Evolutionary conservation across 2,329 filamentous ascomycete species (phyloP).

Genomic region (Emmonsia crescens): DNA sequence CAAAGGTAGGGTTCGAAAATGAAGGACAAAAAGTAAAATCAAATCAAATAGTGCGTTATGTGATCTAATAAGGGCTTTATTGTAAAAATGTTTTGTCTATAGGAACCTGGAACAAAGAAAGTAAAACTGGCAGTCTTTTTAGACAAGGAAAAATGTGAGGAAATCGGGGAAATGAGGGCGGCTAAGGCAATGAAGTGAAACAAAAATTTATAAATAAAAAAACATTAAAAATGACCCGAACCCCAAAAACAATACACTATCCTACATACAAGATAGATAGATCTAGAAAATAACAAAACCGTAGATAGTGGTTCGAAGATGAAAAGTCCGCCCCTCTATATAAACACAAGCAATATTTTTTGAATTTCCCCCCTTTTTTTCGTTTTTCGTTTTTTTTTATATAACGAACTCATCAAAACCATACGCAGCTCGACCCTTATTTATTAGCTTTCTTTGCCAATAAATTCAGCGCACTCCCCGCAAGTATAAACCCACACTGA

Average conservation of each 20-base stretch:
- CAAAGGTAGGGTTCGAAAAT: too few relatives aligned
- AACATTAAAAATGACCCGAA: not conserved
- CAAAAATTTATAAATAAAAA: not conserved
- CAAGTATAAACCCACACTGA: slow-evolving; percentile 84
- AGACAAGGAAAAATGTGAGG: not conserved
- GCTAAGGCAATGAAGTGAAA: not conserved
- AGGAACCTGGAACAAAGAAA: too few relatives aligned
- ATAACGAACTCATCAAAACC: not conserved
- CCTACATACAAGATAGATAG: not conserved
- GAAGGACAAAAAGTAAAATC: too few relatives aligned
- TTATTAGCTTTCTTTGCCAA: slow-evolving; percentile 51
- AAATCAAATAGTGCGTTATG: too few relatives aligned
- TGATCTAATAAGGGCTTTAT: too few relatives aligned
- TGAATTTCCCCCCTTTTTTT: not conserved
- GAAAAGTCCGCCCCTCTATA: too few relatives aligned
- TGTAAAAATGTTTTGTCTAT: too few relatives aligned
- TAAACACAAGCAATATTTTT: not conserved
- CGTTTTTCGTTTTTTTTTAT: not conserved
- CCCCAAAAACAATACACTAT: not conserved
- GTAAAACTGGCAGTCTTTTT: too few relatives aligned
- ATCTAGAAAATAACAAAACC: not conserved
- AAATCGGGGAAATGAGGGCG: too few relatives aligned
- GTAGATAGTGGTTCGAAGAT: too few relatives aligned
- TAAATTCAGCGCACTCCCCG: slow-evolving; percentile 86
- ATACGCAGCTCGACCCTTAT: not conserved